Conservation (phyloP, 495 filamentous ascomycete genomes). For the Penicillium psychrofluorescens region DNA sequence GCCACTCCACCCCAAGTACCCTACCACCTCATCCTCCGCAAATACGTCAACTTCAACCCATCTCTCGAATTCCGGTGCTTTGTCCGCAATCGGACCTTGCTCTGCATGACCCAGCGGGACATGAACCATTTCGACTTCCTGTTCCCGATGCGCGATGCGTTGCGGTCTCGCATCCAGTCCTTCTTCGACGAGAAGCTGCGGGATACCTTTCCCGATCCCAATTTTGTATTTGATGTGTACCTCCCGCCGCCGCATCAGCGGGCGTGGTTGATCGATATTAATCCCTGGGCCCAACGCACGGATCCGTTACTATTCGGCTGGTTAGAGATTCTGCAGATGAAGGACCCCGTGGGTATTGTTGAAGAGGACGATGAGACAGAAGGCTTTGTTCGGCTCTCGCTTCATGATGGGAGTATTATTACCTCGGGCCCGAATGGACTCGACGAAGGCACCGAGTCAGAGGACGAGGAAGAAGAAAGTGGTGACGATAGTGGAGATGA, state of each 20-base stretch:
- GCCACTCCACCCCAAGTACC: slow-evolving; percentile 35
- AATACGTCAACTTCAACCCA: slow-evolving; percentile 81
- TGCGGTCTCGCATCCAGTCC: slow-evolving; percentile 53
- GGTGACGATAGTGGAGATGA: slow-evolving; percentile 43
- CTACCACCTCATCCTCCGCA: slow-evolving; percentile 70
- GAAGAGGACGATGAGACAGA: slow-evolving; percentile 23
- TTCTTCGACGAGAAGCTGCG: slow-evolving; percentile 69
- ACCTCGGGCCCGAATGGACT: slow-evolving; percentile 4
- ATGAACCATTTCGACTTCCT: slow-evolving; percentile 86
- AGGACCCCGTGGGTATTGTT: slow-evolving; percentile 42
- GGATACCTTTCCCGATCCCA: slow-evolving; percentile 72
- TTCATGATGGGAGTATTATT: slow-evolving; percentile 21
- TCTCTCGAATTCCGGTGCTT: slow-evolving; percentile 93
- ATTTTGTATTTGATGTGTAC: slow-evolving; percentile 87
- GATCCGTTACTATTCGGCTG: slow-evolving; percentile 87
- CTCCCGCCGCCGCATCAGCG: slow-evolving; percentile 69
- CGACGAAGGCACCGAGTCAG: slow-evolving; percentile 15
- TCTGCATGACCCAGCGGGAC: slow-evolving; percentile 85
- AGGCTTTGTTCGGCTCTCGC: slow-evolving; percentile 34
- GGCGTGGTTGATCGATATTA: slow-evolving; percentile 87
- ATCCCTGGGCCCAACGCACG: slow-evolving; percentile 87
- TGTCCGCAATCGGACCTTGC: slow-evolving; percentile 66
- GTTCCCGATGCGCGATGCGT: slow-evolving; percentile 50
- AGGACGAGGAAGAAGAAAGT: slow-evolving; percentile 27
- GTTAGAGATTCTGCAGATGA: slow-evolving; percentile 72